These are phyloP conservation scores for Arthrobotrys musiformis DNA, from an alignment of 2,329 filamentous ascomycete genomes.

Conservation along the genomic window DNA sequence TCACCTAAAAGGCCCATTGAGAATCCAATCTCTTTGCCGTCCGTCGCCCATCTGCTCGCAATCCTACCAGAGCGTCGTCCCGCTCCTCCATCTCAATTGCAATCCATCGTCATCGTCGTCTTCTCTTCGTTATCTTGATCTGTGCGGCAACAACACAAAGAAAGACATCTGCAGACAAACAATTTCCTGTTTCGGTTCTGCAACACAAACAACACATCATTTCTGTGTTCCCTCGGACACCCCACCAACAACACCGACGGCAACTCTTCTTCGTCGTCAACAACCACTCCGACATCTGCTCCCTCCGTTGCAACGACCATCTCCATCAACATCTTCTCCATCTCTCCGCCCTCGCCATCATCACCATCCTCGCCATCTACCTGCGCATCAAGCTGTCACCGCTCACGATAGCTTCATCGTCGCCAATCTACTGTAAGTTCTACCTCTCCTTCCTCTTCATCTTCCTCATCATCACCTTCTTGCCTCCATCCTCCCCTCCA, in stretches of 20 bases:
- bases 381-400: neutral
- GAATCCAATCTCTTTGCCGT: neutral
- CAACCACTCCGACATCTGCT: neutral
- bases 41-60: neutral
- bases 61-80: neutral
- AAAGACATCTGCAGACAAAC: constrained; percentile 10
- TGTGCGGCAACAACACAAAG: neutral
- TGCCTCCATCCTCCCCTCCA: neutral
- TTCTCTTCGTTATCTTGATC: neutral
- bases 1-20: neutral
- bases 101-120: neutral
- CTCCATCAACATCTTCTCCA: neutral
- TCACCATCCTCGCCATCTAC: neutral
- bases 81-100: neutral
- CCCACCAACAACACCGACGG: too few species aligned
- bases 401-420: neutral
- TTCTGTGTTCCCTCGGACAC: constrained; percentile 7
- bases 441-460: neutral
- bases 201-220: constrained; percentile 53
- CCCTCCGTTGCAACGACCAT: neutral
- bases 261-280: neutral
- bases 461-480: neutral
- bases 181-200: constrained; percentile 30
- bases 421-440: neutral
- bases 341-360: neutral